Base-by-base conservation (phyloP, 176 grass and related monocot species). In the Ananas comosus region DNA sequence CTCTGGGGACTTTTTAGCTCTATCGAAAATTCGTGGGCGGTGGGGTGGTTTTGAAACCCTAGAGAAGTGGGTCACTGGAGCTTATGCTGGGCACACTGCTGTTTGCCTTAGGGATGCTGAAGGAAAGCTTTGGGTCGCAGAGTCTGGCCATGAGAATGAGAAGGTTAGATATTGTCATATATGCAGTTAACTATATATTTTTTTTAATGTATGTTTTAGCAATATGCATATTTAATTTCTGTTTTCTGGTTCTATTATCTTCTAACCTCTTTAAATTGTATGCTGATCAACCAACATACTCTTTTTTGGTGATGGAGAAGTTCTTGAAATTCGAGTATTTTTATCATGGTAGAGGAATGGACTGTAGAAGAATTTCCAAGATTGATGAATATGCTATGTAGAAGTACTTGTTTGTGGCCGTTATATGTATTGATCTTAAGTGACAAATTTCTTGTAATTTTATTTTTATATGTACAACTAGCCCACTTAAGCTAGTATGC, bases 41-140 rank as follows among this genome's bases (percentile, higher is more conserved):
- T 93, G 94, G 94, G 94, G 94, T 63, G 94, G 89, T 77, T 99
- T 99, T 17, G 89, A 99, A 80, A 90, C 89, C 14, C 70, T 99
- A 24, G 94, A 99, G 80, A 99, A 99, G 78, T 99, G 94, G 94
- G 89, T 99, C 63, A 99, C 89, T 53, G 94, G 94, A 53, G 86
- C 94, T 47, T 97, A 88, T 81, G 94, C 94, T 42, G 94, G 94
- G 33, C 94, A 97, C 65, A 88, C 82, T 25, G 89, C 94, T 16
- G 84, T 97, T 81, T 97, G 77, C 79, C 71, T 97, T 1, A 92
- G 79, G 66, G 94, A 97, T 80, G 83, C 88, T 73, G 86, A 92
- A 83, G 94, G 94, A 48, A 90, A 87, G 14, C 86, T 97, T 63
- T 97, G 89, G 89, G 79, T 97, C 67, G 94, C 86, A 53, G 94